phyloP scores from a whole-genome alignment of 441 rosid species.

The Rhodomyrtus psidioides region DNA sequence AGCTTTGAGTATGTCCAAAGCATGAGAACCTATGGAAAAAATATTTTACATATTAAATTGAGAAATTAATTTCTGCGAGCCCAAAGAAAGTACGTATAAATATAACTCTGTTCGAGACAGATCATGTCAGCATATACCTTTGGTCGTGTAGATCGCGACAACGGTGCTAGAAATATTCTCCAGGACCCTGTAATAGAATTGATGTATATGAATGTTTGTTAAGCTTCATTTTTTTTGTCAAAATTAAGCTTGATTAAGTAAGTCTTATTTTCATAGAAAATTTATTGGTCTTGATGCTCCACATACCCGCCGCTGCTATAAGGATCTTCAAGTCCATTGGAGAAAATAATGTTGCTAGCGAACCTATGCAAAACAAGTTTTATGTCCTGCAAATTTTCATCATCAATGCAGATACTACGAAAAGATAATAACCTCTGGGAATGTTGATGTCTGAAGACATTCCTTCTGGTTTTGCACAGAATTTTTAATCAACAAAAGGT shows the following conservation, averaged over 20 bases:
- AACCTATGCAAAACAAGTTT: slow-evolving; percentile 12
- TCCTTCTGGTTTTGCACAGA: neutral
- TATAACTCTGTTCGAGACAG: neutral
- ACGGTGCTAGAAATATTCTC: neutral
- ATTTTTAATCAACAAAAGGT: neutral
- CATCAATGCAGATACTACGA: neutral
- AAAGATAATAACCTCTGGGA: neutral
- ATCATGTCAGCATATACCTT: neutral
- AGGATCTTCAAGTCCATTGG: slow-evolving; percentile 28
- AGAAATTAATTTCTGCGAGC: neutral
- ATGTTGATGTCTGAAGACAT: neutral
- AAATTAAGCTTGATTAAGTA: neutral
- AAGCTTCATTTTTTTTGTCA: neutral
- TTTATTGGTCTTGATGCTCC: neutral
- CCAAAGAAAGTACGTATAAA: neutral
- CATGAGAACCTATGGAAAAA: neutral
- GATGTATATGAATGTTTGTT: neutral
- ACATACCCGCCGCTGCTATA: slow-evolving; percentile 25
- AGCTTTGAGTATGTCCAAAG: neutral
- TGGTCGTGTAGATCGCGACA: neutral
- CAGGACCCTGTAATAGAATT: neutral
- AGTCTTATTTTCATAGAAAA: neutral
- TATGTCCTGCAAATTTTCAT: slow-evolving; percentile 8
- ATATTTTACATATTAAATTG: neutral
- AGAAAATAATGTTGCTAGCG: slow-evolving; percentile 30